Evolutionary conservation across 2,329 filamentous ascomycete species (phyloP).

Genomic region (Penicillium sp.): DNA sequence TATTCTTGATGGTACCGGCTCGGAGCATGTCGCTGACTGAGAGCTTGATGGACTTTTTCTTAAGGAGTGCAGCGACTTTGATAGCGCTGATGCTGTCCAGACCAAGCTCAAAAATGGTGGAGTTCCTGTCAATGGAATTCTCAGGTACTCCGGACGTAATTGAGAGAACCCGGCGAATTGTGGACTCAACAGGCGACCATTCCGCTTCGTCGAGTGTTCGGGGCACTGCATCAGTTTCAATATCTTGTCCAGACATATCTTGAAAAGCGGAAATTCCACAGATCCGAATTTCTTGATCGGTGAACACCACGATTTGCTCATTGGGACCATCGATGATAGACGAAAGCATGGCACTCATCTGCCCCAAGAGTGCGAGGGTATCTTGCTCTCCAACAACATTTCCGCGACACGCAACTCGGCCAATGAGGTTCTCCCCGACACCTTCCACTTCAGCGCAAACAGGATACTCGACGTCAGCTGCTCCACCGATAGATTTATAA

Average conservation of each 20-base stretch:
- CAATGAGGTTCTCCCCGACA: conserved; percentile 54
- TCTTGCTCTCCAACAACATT: conserved; percentile 49
- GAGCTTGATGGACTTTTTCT: conserved; percentile 57
- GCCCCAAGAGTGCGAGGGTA: conserved; percentile 51
- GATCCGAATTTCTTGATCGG: conserved; percentile 54
- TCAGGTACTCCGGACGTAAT: conserved; percentile 59
- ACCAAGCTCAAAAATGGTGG: conserved; percentile 76
- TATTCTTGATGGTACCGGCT: conserved; percentile 61
- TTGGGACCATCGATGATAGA: conserved; percentile 53
- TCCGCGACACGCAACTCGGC: conserved; percentile 69
- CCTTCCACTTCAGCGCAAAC: conserved; percentile 78
- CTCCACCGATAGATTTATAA: conserved; percentile 60
- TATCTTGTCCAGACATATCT: conserved; percentile 7
- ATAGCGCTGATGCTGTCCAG: conserved; percentile 91
- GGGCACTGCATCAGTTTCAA: conserved; percentile 1
- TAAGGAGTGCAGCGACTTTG: conserved; percentile 70
- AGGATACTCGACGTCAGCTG: conserved; percentile 72
- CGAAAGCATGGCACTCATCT: conserved; percentile 58
- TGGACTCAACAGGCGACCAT: conserved; percentile 35
- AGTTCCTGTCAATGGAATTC: conserved; percentile 55
- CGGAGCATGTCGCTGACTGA: conserved; percentile 68
- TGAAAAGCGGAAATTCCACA: conserved; percentile 53
- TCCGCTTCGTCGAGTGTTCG: conserved; percentile 4
- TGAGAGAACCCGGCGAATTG: conserved; percentile 48
- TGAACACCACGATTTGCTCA: conserved; percentile 54